Evolutionary conservation across 169 alveolate species (phyloP).

Genomic region (Fabrea salina): DNA sequence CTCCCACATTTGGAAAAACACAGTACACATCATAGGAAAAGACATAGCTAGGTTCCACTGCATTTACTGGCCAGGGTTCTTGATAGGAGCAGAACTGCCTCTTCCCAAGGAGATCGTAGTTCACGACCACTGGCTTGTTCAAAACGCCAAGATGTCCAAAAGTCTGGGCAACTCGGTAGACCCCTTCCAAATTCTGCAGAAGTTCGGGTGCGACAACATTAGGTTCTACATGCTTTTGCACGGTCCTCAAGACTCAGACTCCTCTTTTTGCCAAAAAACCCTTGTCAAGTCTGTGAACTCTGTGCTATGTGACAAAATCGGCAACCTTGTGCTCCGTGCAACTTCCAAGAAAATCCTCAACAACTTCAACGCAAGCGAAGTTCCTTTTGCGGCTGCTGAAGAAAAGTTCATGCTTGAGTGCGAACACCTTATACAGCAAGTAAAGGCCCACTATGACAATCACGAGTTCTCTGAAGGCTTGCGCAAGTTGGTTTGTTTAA

Average conservation of each 20-base stretch:
- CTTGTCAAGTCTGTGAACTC: constrained; percentile 33
- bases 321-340: background rate
- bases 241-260: constrained; percentile 61
- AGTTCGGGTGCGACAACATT: constrained; percentile 38
- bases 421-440: no score
- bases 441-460: no score
- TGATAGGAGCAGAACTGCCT: constrained; percentile 61
- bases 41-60: constrained; percentile 88
- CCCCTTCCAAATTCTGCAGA: constrained; percentile 56
- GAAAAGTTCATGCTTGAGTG: no score
- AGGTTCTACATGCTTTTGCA: constrained; percentile 57
- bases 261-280: constrained; percentile 32
- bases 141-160: constrained; percentile 89
- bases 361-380: no score
- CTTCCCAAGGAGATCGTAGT: constrained; percentile 67
- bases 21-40: constrained; percentile 84
- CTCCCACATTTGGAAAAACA: constrained; percentile 34
- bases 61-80: constrained; percentile 84
- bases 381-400: no score
- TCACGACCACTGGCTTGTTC: constrained; percentile 86
- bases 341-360: background rate
- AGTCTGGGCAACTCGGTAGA: constrained; percentile 82
- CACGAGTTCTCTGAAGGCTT: no score
- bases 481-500: no score
- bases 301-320: background rate